Percentiles rank a stretch among this genome's conserved stretches.
phyloP scores from a whole-genome alignment of 106 monocot species.

The Alisma plantagoaquatica region DNA sequence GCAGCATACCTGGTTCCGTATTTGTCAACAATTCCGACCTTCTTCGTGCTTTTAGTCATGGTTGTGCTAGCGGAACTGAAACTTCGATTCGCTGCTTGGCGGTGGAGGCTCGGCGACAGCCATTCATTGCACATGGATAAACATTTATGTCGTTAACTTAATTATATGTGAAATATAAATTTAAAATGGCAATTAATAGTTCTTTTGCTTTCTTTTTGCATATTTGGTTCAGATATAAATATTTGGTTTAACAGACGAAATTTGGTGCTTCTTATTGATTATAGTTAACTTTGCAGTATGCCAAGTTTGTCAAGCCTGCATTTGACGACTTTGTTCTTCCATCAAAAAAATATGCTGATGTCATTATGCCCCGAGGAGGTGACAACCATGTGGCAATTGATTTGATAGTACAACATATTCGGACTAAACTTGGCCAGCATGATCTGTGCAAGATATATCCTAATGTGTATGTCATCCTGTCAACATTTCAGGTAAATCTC shows the following conservation, averaged over 20 bases:
- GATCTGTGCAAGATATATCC: constrained; percentile 81
- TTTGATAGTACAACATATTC: constrained; percentile 85
- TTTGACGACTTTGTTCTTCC: constrained; percentile 90
- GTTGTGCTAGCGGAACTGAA: too few relatives aligned
- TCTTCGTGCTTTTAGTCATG: neutral
- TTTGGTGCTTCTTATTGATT: too few relatives aligned
- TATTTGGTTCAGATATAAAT: too few relatives aligned
- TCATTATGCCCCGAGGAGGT: constrained; percentile 79
- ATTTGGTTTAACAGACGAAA: too few relatives aligned
- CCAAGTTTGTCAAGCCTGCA: constrained; percentile 84
- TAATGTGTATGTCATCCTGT: constrained; percentile 63
- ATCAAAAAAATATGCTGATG: constrained; percentile 92
- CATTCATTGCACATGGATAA: too few relatives aligned
- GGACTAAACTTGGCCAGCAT: constrained; percentile 82
- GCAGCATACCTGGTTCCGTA: too few relatives aligned
- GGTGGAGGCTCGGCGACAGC: too few relatives aligned
- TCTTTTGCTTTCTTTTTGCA: too few relatives aligned
- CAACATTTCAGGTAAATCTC: constrained; percentile 71
- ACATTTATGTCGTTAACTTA: too few relatives aligned
- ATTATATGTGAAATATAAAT: too few relatives aligned
- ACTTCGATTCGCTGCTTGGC: too few relatives aligned
- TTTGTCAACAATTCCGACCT: neutral
- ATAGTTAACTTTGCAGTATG: constrained; percentile 69
- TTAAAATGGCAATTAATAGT: too few relatives aligned
- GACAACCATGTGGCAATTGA: constrained; percentile 88